Evolutionary conservation across 768 basidiomycete genomes (phyloP).

Genomic region (Russula sp.): DNA sequence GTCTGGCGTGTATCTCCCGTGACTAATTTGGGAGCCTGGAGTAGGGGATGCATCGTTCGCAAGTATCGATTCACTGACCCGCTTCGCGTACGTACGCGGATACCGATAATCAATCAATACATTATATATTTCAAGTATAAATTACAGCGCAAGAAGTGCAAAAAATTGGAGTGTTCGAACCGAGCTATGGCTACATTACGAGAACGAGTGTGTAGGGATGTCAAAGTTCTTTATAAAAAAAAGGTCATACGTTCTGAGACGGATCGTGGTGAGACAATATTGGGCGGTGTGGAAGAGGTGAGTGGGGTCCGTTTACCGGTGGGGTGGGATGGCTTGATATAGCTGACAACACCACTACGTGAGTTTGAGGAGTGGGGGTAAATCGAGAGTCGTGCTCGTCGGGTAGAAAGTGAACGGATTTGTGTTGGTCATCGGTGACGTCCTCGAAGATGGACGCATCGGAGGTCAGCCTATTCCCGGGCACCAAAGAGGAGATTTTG

Average conservation of each 20-base stretch:
- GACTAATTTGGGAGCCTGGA: too few relatives aligned
- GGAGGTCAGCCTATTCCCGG: constrained; percentile 8
- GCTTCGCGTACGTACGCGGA: not conserved
- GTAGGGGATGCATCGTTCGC: too few relatives aligned
- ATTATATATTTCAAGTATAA: not conserved
- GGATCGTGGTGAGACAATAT: not conserved
- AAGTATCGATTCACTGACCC: too few relatives aligned
- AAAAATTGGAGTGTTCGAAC: not conserved
- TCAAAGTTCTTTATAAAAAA: not conserved
- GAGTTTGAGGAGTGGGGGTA: not conserved
- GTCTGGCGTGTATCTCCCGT: too few relatives aligned
- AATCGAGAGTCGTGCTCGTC: not conserved
- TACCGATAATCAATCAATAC: not conserved
- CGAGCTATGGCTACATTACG: constrained; percentile 2
- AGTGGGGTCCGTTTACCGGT: not conserved
- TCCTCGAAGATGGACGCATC: constrained; percentile 3
- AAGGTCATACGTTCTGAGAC: not conserved
- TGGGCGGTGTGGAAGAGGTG: constrained; percentile 11
- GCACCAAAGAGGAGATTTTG: not conserved
- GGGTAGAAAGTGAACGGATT: not conserved
- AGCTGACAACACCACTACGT: not conserved
- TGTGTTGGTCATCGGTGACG: not conserved
- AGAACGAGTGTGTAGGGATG: not conserved
- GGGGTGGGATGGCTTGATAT: not conserved
- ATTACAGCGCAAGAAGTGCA: not conserved